Conservation (phyloP, 305 asterid species). For the Nicotiana rustica region DNA sequence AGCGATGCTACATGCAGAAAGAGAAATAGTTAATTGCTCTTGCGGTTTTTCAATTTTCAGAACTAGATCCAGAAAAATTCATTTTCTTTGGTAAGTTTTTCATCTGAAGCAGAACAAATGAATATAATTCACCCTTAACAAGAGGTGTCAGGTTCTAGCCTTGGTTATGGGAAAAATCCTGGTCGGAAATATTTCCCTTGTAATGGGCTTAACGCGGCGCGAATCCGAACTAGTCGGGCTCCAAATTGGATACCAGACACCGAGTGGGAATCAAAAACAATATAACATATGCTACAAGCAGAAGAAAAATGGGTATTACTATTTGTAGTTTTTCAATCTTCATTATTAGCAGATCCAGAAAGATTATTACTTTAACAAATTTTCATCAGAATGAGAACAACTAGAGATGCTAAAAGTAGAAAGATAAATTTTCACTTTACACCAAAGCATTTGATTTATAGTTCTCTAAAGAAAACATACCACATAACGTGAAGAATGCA, state of each 20-base stretch:
- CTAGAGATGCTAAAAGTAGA: neutral
- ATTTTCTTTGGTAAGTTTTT: neutral
- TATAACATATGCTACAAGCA: neutral
- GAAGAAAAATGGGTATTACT: neutral
- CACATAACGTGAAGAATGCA: neutral
- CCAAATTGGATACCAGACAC: too few relatives aligned
- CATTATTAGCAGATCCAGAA: neutral
- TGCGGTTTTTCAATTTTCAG: neutral
- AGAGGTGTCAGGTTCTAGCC: too few relatives aligned
- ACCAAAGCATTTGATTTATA: neutral
- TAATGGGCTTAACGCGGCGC: too few relatives aligned
- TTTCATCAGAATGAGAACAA: neutral
- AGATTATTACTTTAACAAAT: neutral
- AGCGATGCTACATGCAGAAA: neutral
- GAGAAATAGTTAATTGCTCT: neutral
- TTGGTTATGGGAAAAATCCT: too few relatives aligned
- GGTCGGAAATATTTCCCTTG: too few relatives aligned
- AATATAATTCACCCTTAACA: too few relatives aligned
- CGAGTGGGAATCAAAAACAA: too few relatives aligned
- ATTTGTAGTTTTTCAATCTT: neutral
- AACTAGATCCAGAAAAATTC: conserved; percentile 8
- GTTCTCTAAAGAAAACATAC: neutral
- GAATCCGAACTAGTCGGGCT: too few relatives aligned
- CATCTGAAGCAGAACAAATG: neutral
- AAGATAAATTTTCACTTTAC: neutral